Evolutionary conservation across 768 basidiomycete species (phyloP).

Genomic region (Termitomyces titanicus): DNA sequence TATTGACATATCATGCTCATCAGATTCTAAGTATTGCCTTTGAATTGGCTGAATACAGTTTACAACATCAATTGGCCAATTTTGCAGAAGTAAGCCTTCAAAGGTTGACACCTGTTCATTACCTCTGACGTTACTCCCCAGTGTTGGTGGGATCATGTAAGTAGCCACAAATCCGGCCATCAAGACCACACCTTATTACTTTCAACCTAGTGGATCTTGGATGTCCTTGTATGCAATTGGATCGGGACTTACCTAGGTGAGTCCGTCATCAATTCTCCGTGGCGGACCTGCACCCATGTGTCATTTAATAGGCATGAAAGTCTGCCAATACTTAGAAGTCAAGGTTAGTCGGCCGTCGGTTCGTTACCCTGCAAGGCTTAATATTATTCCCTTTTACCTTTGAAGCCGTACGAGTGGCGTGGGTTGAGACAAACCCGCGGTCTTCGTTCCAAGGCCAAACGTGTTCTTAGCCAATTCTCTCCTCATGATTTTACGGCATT

Average conservation of each 20-base stretch:
- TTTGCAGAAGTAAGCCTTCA: constrained; percentile 69
- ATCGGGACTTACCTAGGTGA: constrained; percentile 77
- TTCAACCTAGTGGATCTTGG: constrained; percentile 69
- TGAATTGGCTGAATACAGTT: constrained; percentile 84
- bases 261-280: constrained; percentile 13
- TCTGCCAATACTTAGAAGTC: constrained; percentile 83
- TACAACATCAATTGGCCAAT: constrained; percentile 86
- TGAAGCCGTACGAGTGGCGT: constrained; percentile 81
- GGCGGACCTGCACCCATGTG: constrained; percentile 4
- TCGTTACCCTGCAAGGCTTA: neutral
- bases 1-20: constrained; percentile 11
- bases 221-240: constrained; percentile 88
- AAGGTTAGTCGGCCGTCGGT: constrained; percentile 49
- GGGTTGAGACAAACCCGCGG: constrained; percentile 77
- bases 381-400: constrained; percentile 9
- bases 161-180: constrained; percentile 20
- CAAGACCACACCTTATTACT: constrained; percentile 8
- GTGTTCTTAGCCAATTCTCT: constrained; percentile 80
- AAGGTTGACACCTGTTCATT: constrained; percentile 3
- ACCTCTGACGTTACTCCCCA: constrained; percentile 27
- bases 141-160: constrained; percentile 95
- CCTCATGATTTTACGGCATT: constrained; percentile 88
- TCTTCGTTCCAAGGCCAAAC: constrained; percentile 71
- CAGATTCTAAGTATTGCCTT: constrained; percentile 87
- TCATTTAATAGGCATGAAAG: constrained; percentile 67